These are phyloP conservation scores for Bremia lactucae DNA, from an alignment of 352 stramenopile species.

Conservation along the genomic window DNA sequence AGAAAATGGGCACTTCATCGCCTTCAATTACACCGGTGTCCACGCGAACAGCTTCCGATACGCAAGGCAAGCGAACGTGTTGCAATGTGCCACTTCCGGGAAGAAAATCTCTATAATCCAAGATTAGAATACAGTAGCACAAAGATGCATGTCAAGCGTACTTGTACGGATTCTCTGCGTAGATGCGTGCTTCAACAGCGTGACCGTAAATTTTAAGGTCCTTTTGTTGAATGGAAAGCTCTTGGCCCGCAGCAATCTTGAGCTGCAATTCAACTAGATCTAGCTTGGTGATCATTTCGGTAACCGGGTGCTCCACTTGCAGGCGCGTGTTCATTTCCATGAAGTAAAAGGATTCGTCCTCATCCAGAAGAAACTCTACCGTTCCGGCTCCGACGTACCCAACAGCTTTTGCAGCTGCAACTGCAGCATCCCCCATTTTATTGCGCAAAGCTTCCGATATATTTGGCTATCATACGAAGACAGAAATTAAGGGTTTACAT, in stretches of 20 bases:
- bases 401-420: constrained; percentile 82
- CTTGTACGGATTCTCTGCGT: constrained; percentile 90
- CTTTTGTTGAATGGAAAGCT: constrained; percentile 82
- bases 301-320: constrained; percentile 91
- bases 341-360: constrained; percentile 90
- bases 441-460: constrained; percentile 73
- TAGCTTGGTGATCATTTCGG: constrained; percentile 84
- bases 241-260: constrained; percentile 86
- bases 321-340: constrained; percentile 95
- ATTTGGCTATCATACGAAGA: constrained; percentile 30
- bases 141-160: constrained; percentile 17
- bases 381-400: constrained; percentile 89
- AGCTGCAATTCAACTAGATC: constrained; percentile 92
- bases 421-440: constrained; percentile 84
- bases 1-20: constrained; percentile 88
- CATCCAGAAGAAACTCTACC: constrained; percentile 90
- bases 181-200: constrained; percentile 90
- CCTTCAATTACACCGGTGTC: constrained; percentile 86
- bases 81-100: constrained; percentile 82
- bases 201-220: constrained; percentile 84
- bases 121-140: constrained; percentile 2
- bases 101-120: constrained; percentile 69
- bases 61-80: constrained; percentile 65
- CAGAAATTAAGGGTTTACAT: background rate
- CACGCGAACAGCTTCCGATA: constrained; percentile 69